These are phyloP conservation scores for Kregervanrija pseudodelftensis DNA, from an alignment of 805 yeast genomes.

Conservation along the genomic window DNA sequence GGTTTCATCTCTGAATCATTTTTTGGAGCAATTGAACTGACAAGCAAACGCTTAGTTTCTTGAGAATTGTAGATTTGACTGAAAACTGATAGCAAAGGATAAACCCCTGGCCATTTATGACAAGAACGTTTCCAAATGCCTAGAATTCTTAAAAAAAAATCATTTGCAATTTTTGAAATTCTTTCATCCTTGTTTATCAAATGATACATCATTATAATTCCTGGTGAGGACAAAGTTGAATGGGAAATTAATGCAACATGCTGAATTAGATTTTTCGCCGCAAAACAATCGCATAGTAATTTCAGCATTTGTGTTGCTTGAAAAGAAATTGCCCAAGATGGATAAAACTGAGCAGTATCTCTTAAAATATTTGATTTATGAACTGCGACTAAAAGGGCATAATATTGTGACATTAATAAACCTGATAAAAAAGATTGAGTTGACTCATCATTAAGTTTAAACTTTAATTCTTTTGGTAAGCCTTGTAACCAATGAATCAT, in stretches of 20 bases:
- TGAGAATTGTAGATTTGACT: constrained; percentile 32
- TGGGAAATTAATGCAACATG: constrained; percentile 32
- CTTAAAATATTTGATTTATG: constrained; percentile 62
- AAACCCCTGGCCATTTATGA: constrained; percentile 49
- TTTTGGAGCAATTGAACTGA: constrained; percentile 8
- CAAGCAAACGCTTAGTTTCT: constrained; percentile 13
- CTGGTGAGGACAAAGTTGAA: constrained; percentile 46
- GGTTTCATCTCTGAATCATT: background rate
- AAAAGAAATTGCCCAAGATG: constrained; percentile 76
- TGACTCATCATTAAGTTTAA: constrained; percentile 47
- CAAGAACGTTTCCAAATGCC: constrained; percentile 33
- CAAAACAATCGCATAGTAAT: constrained; percentile 49
- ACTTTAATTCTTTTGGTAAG: constrained; percentile 55
- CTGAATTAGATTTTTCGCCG: constrained; percentile 44
- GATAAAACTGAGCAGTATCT: constrained; percentile 27
- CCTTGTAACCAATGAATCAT: constrained; percentile 72
- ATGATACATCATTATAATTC: constrained; percentile 66
- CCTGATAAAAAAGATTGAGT: constrained; percentile 53
- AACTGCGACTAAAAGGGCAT: constrained; percentile 61
- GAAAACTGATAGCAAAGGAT: constrained; percentile 46
- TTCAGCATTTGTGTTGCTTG: constrained; percentile 76
- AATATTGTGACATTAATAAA: constrained; percentile 59
- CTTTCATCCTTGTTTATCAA: constrained; percentile 27
- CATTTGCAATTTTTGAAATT: constrained; percentile 18
- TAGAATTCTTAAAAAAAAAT: constrained; percentile 16